A percentile compares a stretch with the other conserved stretches of the same genome.
Conservation (phyloP, 192 early-diverging fungal species). For the Pilobolus umbonatus region DNA sequence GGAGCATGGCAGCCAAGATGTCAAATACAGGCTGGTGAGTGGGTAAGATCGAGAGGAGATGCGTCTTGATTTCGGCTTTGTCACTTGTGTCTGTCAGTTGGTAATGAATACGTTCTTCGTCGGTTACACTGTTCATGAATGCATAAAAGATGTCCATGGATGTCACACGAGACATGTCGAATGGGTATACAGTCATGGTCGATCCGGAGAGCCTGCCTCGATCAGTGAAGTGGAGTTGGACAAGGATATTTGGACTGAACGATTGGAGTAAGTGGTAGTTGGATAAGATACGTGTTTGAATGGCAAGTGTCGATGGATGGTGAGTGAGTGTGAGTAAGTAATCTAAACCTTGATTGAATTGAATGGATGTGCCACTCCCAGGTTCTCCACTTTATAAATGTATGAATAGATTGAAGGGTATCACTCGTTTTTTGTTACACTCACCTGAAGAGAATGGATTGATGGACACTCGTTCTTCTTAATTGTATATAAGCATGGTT, state of each 20-base stretch:
- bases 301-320: constrained; percentile 59
- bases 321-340: constrained; percentile 64
- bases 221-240: constrained; percentile 87
- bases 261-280: constrained; percentile 74
- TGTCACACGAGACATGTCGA: no score
- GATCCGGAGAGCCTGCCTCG: constrained; percentile 76
- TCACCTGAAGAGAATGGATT: constrained; percentile 34
- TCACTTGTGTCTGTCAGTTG: no score
- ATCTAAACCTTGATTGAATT: constrained; percentile 58
- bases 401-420: neutral
- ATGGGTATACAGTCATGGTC: no score
- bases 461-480: constrained; percentile 65
- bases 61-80: no score
- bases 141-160: no score
- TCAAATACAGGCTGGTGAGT: no score
- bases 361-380: constrained; percentile 85
- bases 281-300: constrained; percentile 61
- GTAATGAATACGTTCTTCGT: constrained; percentile 76
- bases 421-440: constrained; percentile 9
- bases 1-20: no score
- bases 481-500: constrained; percentile 78
- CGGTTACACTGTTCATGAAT: constrained; percentile 41
- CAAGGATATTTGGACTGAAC: constrained; percentile 80
- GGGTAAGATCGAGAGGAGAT: no score
- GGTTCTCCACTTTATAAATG: constrained; percentile 68